Conservation (phyloP, 2,329 filamentous ascomycete species). For the Hirsutella minnesotensis region DNA sequence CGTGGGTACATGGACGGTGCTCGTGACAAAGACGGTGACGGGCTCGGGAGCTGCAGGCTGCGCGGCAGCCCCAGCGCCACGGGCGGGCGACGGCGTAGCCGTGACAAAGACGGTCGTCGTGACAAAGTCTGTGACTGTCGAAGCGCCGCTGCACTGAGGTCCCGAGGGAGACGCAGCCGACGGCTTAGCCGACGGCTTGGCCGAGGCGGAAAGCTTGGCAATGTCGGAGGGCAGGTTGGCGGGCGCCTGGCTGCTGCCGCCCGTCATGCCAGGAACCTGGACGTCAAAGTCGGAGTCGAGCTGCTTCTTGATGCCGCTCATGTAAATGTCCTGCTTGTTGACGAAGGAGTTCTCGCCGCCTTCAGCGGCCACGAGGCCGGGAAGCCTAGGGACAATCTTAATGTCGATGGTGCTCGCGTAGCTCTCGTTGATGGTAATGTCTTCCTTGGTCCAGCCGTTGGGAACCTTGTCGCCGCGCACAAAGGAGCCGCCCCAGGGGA, state of each 20-base stretch:
- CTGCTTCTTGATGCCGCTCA: conserved; percentile 31
- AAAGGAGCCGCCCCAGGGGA: conserved; percentile 28
- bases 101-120: too few relatives aligned
- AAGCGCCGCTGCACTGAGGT: too few relatives aligned
- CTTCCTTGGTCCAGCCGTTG: conserved; percentile 21
- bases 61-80: neutral
- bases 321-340: conserved; percentile 26
- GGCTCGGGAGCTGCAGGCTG: neutral
- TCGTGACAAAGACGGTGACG: conserved; percentile 17
- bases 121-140: too few relatives aligned
- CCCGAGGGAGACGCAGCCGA: conserved; percentile 1
- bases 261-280: conserved; percentile 17
- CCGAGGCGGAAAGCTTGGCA: neutral
- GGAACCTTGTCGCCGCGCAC: conserved; percentile 25
- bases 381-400: conserved; percentile 19
- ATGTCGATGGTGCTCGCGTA: conserved; percentile 28
- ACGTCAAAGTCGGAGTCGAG: conserved; percentile 34
- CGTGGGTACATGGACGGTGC: neutral
- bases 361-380: conserved; percentile 11
- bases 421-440: conserved; percentile 26
- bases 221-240: too few relatives aligned
- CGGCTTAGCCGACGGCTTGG: neutral
- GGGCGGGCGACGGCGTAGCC: neutral
- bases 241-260: conserved; percentile 6
- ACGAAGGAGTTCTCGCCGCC: conserved; percentile 17